These are phyloP conservation scores for Globisporangium cystogenes DNA, from an alignment of 352 stramenopile genomes.

Conservation along the genomic window DNA sequence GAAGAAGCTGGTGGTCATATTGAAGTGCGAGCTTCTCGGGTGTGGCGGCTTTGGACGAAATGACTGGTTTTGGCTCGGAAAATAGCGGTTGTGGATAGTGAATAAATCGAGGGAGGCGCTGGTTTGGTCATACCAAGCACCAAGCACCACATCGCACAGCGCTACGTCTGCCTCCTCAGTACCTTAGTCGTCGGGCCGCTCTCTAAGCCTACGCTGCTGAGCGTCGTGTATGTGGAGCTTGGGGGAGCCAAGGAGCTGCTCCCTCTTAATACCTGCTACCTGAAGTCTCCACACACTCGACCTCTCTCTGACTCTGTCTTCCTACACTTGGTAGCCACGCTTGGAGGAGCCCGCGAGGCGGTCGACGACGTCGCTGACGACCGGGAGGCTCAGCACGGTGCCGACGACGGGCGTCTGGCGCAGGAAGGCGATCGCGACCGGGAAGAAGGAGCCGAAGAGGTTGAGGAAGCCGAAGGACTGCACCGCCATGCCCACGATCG, in stretches of 20 bases:
- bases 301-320: neutral
- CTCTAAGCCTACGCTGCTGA: no score
- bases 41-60: neutral
- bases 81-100: neutral
- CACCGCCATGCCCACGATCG: conserved; percentile 91
- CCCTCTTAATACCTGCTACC: neutral
- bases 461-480: conserved; percentile 95
- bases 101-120: neutral
- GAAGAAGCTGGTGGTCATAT: conserved; percentile 80
- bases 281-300: neutral
- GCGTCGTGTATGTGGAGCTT: no score
- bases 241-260: no score
- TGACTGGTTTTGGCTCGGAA: neutral
- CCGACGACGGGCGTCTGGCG: conserved; percentile 91
- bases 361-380: conserved; percentile 80
- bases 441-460: conserved; percentile 96
- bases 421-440: conserved; percentile 91
- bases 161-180: no score
- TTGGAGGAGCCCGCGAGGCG: conserved; percentile 77
- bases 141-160: no score
- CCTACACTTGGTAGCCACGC: conserved; percentile 81
- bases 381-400: conserved; percentile 80
- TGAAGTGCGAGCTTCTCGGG: neutral
- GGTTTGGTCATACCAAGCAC: no score
- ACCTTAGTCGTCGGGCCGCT: no score